Percentiles rank a stretch among this genome's conserved stretches.
phyloP scores from a whole-genome alignment of 257 asterid genomes.

The Penstemon newberryi region DNA sequence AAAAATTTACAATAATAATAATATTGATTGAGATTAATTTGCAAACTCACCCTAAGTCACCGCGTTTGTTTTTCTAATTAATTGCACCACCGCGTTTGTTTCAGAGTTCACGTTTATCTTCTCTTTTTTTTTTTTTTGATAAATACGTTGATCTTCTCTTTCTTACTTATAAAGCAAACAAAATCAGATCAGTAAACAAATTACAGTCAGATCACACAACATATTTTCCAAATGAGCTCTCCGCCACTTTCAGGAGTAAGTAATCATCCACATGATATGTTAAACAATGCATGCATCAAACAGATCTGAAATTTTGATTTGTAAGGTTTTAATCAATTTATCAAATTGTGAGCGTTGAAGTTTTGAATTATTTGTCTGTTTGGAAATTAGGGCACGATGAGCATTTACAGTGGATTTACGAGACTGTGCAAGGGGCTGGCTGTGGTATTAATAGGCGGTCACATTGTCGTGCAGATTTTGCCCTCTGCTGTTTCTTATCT shows the following conservation, averaged over 20 bases:
- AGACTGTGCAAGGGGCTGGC: conserved; percentile 85
- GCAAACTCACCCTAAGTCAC: too few relatives aligned
- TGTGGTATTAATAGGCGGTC: conserved; percentile 80
- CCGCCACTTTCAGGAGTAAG: conserved; percentile 52
- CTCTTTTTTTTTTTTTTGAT: conserved; percentile 1
- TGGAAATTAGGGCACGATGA: conserved; percentile 43
- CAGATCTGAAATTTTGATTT: conserved; percentile 30
- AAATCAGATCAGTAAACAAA: conserved; percentile 22
- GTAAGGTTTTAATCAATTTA: neutral
- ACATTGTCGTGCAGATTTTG: conserved; percentile 66
- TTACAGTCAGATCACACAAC: conserved; percentile 12
- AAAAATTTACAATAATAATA: too few relatives aligned
- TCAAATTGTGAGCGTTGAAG: neutral
- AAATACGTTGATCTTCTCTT: neutral
- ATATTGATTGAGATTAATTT: too few relatives aligned
- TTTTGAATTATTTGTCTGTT: neutral
- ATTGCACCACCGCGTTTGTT: conserved; percentile 11
- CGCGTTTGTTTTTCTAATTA: neutral
- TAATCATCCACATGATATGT: neutral
- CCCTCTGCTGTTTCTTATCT: conserved; percentile 77
- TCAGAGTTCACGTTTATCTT: conserved; percentile 19
- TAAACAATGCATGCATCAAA: conserved; percentile 12
- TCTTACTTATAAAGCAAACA: neutral
- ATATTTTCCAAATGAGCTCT: conserved; percentile 44
- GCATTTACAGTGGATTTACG: conserved; percentile 60